Evolutionary conservation across 306 rosid species (phyloP).

Genomic region (Abrus pulchellus): DNA sequence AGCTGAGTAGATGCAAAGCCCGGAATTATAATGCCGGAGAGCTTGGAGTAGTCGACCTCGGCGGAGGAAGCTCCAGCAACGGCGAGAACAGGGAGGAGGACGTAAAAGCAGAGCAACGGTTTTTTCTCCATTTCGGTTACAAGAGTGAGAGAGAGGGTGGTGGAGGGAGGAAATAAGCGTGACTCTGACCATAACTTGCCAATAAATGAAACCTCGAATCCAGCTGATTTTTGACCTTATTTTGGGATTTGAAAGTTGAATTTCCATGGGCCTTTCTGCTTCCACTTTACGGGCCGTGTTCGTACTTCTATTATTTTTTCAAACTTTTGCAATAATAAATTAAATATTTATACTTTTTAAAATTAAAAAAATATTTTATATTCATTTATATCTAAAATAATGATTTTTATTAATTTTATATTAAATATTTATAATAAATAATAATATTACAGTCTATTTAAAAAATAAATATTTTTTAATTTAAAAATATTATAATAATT

Average conservation of each 20-base stretch:
- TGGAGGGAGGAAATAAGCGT: not conserved
- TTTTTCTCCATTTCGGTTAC: conserved; percentile 21
- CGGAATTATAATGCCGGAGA: conserved; percentile 93
- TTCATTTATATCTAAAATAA: too few relatives aligned
- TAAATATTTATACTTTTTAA: too few relatives aligned
- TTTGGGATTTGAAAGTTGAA: conserved; percentile 17
- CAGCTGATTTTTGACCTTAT: conserved; percentile 22
- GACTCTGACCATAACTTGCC: conserved; percentile 9
- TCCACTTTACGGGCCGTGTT: not conserved
- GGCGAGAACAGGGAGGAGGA: conserved; percentile 45
- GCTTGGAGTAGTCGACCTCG: conserved; percentile 82
- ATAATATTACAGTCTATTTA: too few relatives aligned
- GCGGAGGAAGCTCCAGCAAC: conserved; percentile 12
- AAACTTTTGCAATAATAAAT: not conserved
- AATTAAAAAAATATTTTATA: too few relatives aligned
- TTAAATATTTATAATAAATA: too few relatives aligned
- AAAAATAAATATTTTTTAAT: too few relatives aligned
- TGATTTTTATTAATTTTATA: too few relatives aligned
- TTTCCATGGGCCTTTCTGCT: not conserved
- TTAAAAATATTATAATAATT: too few relatives aligned
- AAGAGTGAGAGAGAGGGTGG: not conserved
- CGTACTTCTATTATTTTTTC: not conserved
- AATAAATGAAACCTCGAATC: conserved; percentile 10
- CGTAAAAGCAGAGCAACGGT: conserved; percentile 42
- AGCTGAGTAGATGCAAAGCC: conserved; percentile 99